Percentiles rank a stretch among this genome's conserved stretches.
Evolutionary conservation across 2,329 filamentous ascomycete species (phyloP).

Genomic region (Colletotrichum costaricense): DNA sequence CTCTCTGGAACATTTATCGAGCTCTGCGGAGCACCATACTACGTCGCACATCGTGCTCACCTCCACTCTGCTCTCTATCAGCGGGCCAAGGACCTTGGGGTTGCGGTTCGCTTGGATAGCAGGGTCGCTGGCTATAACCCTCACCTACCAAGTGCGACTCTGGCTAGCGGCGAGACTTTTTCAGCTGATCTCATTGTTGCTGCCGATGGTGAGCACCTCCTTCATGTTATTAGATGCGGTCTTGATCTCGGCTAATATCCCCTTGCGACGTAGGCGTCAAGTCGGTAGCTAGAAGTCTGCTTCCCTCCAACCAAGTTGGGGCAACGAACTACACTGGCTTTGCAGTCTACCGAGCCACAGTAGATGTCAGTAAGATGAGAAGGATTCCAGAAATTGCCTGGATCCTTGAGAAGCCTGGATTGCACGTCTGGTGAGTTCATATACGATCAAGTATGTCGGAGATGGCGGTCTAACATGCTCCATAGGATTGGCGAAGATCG

Average conservation of each 20-base stretch:
- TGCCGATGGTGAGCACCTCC: conserved; percentile 45
- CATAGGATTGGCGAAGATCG: conserved; percentile 52
- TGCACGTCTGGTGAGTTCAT: conserved; percentile 51
- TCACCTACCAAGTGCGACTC: conserved; percentile 37
- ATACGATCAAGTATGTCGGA: no score
- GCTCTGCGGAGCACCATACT: conserved; percentile 46
- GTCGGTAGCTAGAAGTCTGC: conserved; percentile 41
- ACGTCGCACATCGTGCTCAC: conserved; percentile 49
- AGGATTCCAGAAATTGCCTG: conserved; percentile 48
- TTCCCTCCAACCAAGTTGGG: conserved; percentile 29
- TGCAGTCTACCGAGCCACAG: conserved; percentile 54
- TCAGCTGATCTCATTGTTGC: conserved; percentile 48
- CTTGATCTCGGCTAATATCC: neutral
- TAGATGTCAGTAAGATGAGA: conserved; percentile 50
- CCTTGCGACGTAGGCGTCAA: conserved; percentile 40
- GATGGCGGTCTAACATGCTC: neutral
- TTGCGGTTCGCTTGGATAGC: conserved; percentile 39
- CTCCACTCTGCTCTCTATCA: conserved; percentile 46
- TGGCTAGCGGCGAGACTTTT: conserved; percentile 39
- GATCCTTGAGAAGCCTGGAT: conserved; percentile 50
- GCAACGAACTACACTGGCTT: conserved; percentile 46
- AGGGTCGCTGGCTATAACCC: conserved; percentile 40
- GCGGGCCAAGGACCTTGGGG: conserved; percentile 41
- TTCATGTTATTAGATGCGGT: neutral
- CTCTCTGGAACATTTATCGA: conserved; percentile 40